A percentile compares a stretch with the other conserved stretches of the same genome.
phyloP scores from a whole-genome alignment of 441 rosid species.

The Arabidopsis hybrid region DNA sequence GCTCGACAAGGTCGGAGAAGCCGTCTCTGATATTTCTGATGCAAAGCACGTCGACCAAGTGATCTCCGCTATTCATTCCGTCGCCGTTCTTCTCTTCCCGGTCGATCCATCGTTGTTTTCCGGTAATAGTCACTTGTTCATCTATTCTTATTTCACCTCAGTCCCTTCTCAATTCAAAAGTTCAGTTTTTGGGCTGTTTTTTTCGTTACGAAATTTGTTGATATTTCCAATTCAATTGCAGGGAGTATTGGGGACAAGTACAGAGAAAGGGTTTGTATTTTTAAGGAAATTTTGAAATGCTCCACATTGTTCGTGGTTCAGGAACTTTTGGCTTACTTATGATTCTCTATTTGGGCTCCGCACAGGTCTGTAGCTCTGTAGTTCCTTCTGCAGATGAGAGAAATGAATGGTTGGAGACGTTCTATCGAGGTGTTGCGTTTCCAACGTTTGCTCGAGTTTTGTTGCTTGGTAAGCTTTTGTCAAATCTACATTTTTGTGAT shows the following conservation, averaged over 20 bases:
- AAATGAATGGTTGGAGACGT: slow-evolving; percentile 57
- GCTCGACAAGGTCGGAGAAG: slow-evolving; percentile 66
- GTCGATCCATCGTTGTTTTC: slow-evolving; percentile 63
- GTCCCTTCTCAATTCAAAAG: background rate
- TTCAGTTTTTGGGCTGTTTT: slow-evolving; percentile 8
- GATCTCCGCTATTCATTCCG: slow-evolving; percentile 75
- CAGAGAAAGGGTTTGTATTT: slow-evolving; percentile 62
- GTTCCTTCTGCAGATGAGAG: slow-evolving; percentile 62
- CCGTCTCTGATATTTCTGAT: slow-evolving; percentile 53
- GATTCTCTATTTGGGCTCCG: slow-evolving; percentile 23
- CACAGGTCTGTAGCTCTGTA: slow-evolving; percentile 53
- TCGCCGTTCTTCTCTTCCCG: slow-evolving; percentile 85
- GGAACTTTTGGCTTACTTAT: slow-evolving; percentile 12
- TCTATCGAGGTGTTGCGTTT: slow-evolving; percentile 83
- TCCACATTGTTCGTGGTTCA: background rate
- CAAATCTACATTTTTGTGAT: background rate
- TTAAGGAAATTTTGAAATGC: background rate
- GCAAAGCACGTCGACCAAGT: slow-evolving; percentile 79
- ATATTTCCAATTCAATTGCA: slow-evolving; percentile 42
- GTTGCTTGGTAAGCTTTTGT: slow-evolving; percentile 59
- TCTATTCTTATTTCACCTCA: slow-evolving; percentile 6
- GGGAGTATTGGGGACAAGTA: slow-evolving; percentile 61
- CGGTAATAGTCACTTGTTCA: slow-evolving; percentile 48
- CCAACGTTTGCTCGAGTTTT: slow-evolving; percentile 72
- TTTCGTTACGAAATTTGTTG: background rate